Percentiles rank a stretch among this genome's conserved stretches.
Evolutionary conservation across 257 asterid genomes (phyloP).

Genomic region (Rhazya stricta): DNA sequence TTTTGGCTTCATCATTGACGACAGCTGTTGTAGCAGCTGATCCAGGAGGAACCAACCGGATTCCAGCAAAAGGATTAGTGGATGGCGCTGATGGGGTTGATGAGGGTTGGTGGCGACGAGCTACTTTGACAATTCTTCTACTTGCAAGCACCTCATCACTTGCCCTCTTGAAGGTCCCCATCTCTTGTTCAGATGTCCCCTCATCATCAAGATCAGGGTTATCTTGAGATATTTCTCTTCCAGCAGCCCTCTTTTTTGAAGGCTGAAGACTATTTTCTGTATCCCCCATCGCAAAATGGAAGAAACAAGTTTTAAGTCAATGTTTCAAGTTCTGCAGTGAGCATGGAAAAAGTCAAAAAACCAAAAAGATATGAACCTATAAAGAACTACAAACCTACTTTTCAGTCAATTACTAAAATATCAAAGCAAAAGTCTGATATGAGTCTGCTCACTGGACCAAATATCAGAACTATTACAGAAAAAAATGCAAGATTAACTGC

Average conservation of each 20-base stretch:
- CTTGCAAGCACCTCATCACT: slow-evolving; percentile 77
- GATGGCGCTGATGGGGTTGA: slow-evolving; percentile 42
- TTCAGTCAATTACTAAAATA: background rate
- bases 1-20: slow-evolving; percentile 16
- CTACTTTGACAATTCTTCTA: slow-evolving; percentile 79
- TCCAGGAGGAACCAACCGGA: slow-evolving; percentile 50
- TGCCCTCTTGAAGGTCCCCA: slow-evolving; percentile 83
- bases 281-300: slow-evolving; percentile 58
- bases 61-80: slow-evolving; percentile 69
- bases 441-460: background rate
- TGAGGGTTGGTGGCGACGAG: slow-evolving; percentile 51
- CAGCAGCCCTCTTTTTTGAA: slow-evolving; percentile 91
- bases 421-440: background rate
- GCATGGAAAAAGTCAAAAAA: background rate
- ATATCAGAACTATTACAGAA: background rate
- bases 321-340: slow-evolving; percentile 24
- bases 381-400: background rate
- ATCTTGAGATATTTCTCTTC: slow-evolving; percentile 70
- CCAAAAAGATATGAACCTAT: background rate
- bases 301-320: slow-evolving; percentile 1
- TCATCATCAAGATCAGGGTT: slow-evolving; percentile 92
- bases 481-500: background rate
- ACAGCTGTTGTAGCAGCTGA: slow-evolving; percentile 18
- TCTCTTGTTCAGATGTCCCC: slow-evolving; percentile 53
- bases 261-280: slow-evolving; percentile 55